Evolutionary conservation across 768 basidiomycete species (phyloP), one percentile per base, ranked within the genome.

Genomic region (Tricholomella constricta): DNA sequence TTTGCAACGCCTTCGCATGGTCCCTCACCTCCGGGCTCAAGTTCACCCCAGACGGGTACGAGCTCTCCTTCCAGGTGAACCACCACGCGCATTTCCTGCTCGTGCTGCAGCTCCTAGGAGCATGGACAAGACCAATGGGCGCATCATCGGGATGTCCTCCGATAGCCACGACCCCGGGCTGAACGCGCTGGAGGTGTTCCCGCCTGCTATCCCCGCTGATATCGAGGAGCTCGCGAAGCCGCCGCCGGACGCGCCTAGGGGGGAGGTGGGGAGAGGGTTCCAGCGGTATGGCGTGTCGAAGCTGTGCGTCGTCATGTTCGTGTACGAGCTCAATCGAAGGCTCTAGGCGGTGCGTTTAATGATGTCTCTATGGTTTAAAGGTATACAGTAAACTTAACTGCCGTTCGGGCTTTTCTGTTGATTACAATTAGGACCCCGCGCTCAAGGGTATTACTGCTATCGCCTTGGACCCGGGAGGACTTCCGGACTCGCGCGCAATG

Each of bases 1-100:
- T 45, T 11, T 52, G 51, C 46, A 52, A 55, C 19, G 55, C 51
- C n/a, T 57, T 53, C 29, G 35, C 46, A 6, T 57, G 55, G 51
- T 57, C 51, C 32, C 42, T 57, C 10, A 43, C 41, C 31, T 20
- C 29, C 17, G 46, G 51, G 9, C 25, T 52, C 32, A 10, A 51
- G 22, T 38, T 48, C 26, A 56, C 41, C 14, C 15, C 17, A 3
- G 42, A 57, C 12, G 45, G 48, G 8, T 46, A 34, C 22, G 44
- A 54, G 37, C 14, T 50, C 35, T 45, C 31, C 5, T 50, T 51
- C 29, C 48, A 51, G 12, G 54, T 46, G 35, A 45, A 41, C 25
- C 44, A 50, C 17, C 37, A 45, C 29, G 41, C 48, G 25, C 37
- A 50, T 19, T 48, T 54, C 26, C 46, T 14, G 19, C 48, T 54